phyloP scores from a whole-genome alignment of 2,329 filamentous ascomycete genomes.

The Colletotrichum camelliae region DNA sequence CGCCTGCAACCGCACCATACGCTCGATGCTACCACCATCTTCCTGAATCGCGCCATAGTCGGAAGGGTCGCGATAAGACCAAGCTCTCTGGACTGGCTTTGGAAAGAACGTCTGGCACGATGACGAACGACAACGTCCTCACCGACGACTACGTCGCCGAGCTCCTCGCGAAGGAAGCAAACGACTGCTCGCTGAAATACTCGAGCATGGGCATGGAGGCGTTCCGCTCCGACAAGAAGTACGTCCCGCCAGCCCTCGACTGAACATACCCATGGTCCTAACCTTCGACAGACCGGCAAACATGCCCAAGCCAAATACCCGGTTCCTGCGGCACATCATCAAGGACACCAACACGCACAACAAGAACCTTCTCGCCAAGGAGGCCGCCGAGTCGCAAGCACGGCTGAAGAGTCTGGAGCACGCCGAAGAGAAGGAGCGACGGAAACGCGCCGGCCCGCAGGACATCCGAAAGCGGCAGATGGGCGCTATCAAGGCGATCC shows the following conservation, averaged over 20 bases:
- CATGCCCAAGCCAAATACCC: constrained; percentile 87
- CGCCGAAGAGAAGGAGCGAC: constrained; percentile 49
- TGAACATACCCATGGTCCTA: not conserved
- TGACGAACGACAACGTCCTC: constrained; percentile 56
- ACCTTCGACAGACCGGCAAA: constrained; percentile 59
- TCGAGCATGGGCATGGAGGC: constrained; percentile 77
- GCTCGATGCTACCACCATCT: not conserved
- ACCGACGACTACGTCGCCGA: constrained; percentile 82
- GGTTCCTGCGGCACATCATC: constrained; percentile 87
- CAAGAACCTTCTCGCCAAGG: constrained; percentile 81
- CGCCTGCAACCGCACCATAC: not conserved
- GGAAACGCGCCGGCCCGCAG: constrained; percentile 48
- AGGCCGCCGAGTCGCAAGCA: constrained; percentile 78
- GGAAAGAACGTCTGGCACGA: constrained; percentile 20
- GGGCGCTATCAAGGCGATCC: constrained; percentile 64
- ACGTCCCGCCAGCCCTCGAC: constrained; percentile 25
- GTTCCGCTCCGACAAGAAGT: constrained; percentile 56
- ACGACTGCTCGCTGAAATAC: constrained; percentile 74
- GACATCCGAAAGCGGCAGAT: constrained; percentile 65
- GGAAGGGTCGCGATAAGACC: not conserved
- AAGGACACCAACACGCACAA: constrained; percentile 90
- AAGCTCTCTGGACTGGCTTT: not conserved
- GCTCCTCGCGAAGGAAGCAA: constrained; percentile 82
- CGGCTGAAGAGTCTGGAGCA: constrained; percentile 68
- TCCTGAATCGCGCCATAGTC: not conserved